A percentile compares a stretch with the other conserved stretches of the same genome.
phyloP scores from a whole-genome alignment of 371 early-diverging fungal genomes.

The Gilbertella persicaria region DNA sequence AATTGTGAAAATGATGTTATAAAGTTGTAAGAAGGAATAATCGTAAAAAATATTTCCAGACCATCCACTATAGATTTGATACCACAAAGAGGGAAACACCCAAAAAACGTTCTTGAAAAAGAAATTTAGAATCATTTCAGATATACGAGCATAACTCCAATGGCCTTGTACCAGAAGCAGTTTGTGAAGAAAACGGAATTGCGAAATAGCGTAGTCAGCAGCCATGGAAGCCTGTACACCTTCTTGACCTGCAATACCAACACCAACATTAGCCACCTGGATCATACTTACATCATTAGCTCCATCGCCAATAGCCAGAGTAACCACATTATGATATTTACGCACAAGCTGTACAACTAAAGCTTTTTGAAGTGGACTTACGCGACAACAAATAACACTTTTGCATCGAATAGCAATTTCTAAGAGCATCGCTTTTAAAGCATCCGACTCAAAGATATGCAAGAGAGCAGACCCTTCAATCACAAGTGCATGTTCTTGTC shows the following conservation, averaged over 20 bases:
- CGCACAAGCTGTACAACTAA: constrained; percentile 93
- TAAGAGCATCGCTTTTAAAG: constrained; percentile 65
- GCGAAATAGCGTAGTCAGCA: constrained; percentile 86
- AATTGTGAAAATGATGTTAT: constrained; percentile 78
- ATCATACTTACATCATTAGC: constrained; percentile 96
- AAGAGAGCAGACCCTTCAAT: constrained; percentile 92
- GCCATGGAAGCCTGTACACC: constrained; percentile 90
- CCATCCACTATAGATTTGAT: constrained; percentile 79
- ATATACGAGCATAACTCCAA: constrained; percentile 87
- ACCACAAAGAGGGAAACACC: constrained; percentile 84
- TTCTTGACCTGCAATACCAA: constrained; percentile 93
- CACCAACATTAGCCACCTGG: constrained; percentile 92
- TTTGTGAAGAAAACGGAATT: constrained; percentile 86
- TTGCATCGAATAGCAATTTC: constrained; percentile 79
- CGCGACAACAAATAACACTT: constrained; percentile 94
- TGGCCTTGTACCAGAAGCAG: constrained; percentile 85
- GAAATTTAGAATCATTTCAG: constrained; percentile 88
- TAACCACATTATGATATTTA: constrained; percentile 71
- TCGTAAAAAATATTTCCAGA: constrained; percentile 88
- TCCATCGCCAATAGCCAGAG: constrained; percentile 97
- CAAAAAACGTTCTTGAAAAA: constrained; percentile 94
- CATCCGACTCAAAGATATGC: constrained; percentile 66
- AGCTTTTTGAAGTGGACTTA: constrained; percentile 96
- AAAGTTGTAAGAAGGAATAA: constrained; percentile 80
- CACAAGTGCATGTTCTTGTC: constrained; percentile 69